phyloP scores from a whole-genome alignment of 768 basidiomycete species.

The Russula ochroleuca region DNA sequence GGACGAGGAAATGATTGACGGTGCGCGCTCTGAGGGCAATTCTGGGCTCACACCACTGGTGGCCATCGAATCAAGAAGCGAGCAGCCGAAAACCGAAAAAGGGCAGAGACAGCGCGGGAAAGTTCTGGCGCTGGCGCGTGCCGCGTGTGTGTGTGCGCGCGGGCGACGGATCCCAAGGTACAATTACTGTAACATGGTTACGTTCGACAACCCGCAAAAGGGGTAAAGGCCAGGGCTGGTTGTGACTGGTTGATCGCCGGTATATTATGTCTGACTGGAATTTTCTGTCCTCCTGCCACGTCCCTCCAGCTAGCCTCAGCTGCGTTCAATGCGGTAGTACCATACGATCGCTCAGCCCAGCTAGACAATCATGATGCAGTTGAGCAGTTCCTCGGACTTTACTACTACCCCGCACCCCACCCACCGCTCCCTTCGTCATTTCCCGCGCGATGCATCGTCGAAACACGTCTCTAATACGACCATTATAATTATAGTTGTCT shows the following conservation, averaged over 20 bases:
- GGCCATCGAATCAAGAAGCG: conserved; percentile 12
- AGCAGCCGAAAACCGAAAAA: too few species aligned
- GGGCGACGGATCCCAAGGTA: too few species aligned
- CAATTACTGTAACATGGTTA: too few species aligned
- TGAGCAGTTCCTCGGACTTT: neutral
- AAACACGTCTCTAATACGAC: conserved; percentile 33
- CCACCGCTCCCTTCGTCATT: neutral
- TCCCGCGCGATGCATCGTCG: conserved; percentile 5
- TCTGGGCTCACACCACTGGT: neutral
- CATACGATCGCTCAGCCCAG: neutral
- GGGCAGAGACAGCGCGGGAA: too few species aligned
- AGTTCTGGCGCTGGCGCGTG: too few species aligned
- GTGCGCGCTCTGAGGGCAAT: conserved; percentile 7
- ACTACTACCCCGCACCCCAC: neutral
- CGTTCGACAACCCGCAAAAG: too few species aligned
- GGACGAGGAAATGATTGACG: conserved; percentile 25
- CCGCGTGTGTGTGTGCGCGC: too few species aligned
- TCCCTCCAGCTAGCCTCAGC: too few species aligned
- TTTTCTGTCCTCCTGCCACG: too few species aligned
- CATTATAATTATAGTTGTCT: conserved; percentile 49
- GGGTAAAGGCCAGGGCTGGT: too few species aligned
- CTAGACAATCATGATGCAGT: conserved; percentile 1
- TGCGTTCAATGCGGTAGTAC: conserved; percentile 7
- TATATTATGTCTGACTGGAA: too few species aligned
- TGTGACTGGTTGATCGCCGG: too few species aligned